Percentiles rank a stretch among this genome's conserved stretches.
Evolutionary conservation across 495 filamentous ascomycete species (phyloP).

Genomic region (Hapsidospora chrysogenum): DNA sequence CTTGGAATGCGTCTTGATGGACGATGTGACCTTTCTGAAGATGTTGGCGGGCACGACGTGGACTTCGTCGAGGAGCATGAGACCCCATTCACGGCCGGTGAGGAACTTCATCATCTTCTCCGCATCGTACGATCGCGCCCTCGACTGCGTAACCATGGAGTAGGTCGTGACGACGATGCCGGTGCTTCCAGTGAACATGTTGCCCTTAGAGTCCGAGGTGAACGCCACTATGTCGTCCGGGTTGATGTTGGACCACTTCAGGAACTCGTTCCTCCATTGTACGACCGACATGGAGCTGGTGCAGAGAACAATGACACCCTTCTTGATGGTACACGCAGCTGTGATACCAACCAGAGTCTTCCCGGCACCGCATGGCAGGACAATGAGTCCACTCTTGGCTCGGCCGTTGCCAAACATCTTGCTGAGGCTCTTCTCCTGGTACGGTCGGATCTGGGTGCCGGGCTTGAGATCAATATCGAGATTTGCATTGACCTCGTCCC

Average conservation of each 20-base stretch:
- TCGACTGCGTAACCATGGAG: conserved; percentile 87
- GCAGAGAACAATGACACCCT: conserved; percentile 85
- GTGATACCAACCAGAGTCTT: conserved; percentile 97
- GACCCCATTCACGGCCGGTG: conserved; percentile 80
- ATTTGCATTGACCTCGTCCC: conserved; percentile 75
- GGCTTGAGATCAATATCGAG: conserved; percentile 84
- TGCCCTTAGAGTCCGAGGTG: conserved; percentile 74
- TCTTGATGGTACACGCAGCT: conserved; percentile 92
- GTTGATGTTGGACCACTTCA: conserved; percentile 96
- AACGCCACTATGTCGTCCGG: conserved; percentile 88
- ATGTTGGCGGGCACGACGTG: conserved; percentile 95
- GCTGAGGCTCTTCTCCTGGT: conserved; percentile 91
- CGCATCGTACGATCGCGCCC: conserved; percentile 75
- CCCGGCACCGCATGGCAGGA: conserved; percentile 89
- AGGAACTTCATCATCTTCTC: conserved; percentile 98
- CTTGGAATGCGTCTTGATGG: conserved; percentile 87
- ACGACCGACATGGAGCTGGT: conserved; percentile 96
- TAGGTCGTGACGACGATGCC: conserved; percentile 97
- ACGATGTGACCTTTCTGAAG: conserved; percentile 82
- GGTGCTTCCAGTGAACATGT: conserved; percentile 72
- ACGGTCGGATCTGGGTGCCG: conserved; percentile 68
- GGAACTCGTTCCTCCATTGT: conserved; percentile 90
- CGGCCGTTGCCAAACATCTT: conserved; percentile 99
- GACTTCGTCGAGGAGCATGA: conserved; percentile 96
- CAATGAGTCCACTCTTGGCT: conserved; percentile 93